These are phyloP conservation scores for Nitzschia inconspicua DNA, from an alignment of 108 stramenopile genomes.

Conservation along the genomic window DNA sequence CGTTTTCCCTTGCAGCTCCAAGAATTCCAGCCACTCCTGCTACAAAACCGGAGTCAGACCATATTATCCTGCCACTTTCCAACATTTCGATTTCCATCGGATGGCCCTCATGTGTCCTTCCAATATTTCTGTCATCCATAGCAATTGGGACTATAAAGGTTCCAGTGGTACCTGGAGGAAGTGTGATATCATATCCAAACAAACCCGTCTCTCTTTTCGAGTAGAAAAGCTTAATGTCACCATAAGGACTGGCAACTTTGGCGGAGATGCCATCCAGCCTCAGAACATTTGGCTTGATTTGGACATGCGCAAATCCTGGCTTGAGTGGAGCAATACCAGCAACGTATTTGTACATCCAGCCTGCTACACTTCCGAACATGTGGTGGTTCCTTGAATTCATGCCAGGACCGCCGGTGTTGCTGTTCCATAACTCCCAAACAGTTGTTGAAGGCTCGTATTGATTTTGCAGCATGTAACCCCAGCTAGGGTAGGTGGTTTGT, in stretches of 20 bases:
- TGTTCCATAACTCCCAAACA: conserved; percentile 31
- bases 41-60: not conserved
- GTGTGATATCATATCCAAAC: not conserved
- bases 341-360: conserved; percentile 32
- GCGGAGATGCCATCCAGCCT: not conserved
- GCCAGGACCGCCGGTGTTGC: not conserved
- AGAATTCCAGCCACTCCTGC: not conserved
- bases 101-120: not conserved
- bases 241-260: conserved; percentile 1
- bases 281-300: conserved; percentile 7
- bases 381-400: conserved; percentile 30
- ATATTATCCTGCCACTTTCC: not conserved
- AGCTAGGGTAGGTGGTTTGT: conserved; percentile 27
- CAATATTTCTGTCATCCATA: not conserved
- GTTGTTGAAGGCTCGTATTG: conserved; percentile 27
- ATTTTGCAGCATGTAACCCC: conserved; percentile 28
- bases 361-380: conserved; percentile 25
- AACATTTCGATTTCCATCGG: not conserved
- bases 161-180: conserved; percentile 4
- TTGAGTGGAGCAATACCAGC: conserved; percentile 17
- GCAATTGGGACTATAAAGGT: conserved; percentile 3
- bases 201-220: not conserved
- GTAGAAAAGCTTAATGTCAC: not conserved
- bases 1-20: not conserved
- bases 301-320: conserved; percentile 11